These are phyloP conservation scores for Blastobotrys attinorum DNA, from an alignment of 805 yeast genomes.

Conservation along the genomic window DNA sequence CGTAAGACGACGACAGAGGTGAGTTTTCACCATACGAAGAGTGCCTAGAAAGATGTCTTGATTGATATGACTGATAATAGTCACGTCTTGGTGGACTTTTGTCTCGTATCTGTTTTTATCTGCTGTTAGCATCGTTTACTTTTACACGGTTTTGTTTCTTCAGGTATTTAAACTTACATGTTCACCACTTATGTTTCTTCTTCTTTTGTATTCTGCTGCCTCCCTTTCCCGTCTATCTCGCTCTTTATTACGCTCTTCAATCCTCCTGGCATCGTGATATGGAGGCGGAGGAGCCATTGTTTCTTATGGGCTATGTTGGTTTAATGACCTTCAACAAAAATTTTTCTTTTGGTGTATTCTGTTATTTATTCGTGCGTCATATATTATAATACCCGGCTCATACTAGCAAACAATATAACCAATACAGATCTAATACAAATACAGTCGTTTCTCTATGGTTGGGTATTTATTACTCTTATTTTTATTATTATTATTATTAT, in stretches of 20 bases:
- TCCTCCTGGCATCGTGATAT: slow-evolving; percentile 6
- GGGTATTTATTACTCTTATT: too few species aligned
- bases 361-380: too few species aligned
- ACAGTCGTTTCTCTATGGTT: too few species aligned
- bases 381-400: too few species aligned
- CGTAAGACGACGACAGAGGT: too few species aligned
- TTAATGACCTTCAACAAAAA: too few species aligned
- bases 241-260: slow-evolving; percentile 20
- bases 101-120: neutral
- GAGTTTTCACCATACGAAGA: neutral
- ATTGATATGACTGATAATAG: slow-evolving; percentile 1
- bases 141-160: neutral
- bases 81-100: slow-evolving; percentile 7
- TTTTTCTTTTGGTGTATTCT: too few species aligned
- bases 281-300: neutral
- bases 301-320: neutral
- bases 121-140: neutral
- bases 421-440: too few species aligned
- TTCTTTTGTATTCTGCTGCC: slow-evolving; percentile 21
- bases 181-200: slow-evolving; percentile 13
- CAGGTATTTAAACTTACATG: neutral
- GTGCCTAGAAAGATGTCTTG: neutral
- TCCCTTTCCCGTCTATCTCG: slow-evolving; percentile 22
- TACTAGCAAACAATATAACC: too few species aligned
- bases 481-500: too few species aligned